Evolutionary conservation across 2,329 filamentous ascomycete genomes (phyloP), one percentile per base, ranked within the genome.

Genomic region (Thelonectria olida): DNA sequence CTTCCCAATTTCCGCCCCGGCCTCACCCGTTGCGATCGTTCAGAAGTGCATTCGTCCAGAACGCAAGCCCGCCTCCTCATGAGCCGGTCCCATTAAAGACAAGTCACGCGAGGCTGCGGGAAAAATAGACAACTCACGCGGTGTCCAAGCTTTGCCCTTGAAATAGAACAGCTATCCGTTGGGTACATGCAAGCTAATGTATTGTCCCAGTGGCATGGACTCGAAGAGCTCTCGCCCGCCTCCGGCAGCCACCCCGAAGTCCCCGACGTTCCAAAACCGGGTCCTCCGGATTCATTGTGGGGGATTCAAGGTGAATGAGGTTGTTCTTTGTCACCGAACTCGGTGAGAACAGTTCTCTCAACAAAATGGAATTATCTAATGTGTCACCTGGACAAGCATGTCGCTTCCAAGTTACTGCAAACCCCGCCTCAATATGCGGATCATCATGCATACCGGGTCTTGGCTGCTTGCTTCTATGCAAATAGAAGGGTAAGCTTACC

Each of bases 401-500:
- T 54, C 20, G 22, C 44, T 15, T 45, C 47, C n/a, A n/a, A n/a
- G n/a, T n/a, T 38, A 25, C 38, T 54, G 56, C 47, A 59, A 57
- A 55, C 39, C 50, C 58, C 41, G 17, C 41, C 20, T 48, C 41
- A 15, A 13, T 15, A 68, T 70, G 67, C 62, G 62, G 64, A 68
- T 70, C 66, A 66, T 67, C 48, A 65, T 68, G 61, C 67, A 69
- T 58, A 50, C 50, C 51, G n/a, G 49, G 54, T 27, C 36, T 62
- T 64, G 54, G 45, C 36, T 58, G 45, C 36, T 28, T 39, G 38
- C 28, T n/a, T 19, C 17, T n/a, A 7, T n/a, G 15, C 8, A 19
- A 41, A 41, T n/a, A n/a, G n/a, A n/a, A n/a, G n/a, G n/a, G n/a
- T 15, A 38, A 38, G 34, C 34, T 38, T 38, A 8, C 34, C 34